Base-by-base conservation (phyloP, 306 rosid genomes). In the Gynostemma pentaphyllum region DNA sequence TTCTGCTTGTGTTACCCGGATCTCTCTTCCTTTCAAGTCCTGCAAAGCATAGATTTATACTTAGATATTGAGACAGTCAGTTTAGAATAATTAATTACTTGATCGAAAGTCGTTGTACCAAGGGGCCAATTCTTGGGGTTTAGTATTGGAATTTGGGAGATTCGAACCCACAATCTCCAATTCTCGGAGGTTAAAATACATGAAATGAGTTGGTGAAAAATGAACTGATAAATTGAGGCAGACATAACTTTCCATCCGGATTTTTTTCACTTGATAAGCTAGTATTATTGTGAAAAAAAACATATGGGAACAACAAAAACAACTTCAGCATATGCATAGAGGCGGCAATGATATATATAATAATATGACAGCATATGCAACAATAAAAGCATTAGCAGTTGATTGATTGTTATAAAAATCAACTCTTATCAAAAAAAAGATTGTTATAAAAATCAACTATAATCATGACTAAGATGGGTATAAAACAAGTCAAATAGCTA, bases 11-110 rank as follows among this genome's bases (percentile, higher is more conserved):
- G 90, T 74, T 19, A 92, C 99, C 3, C 94, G 76, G 7, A 92
- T 81, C 69, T 86, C 7, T 78, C 99, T 86, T 51, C 99, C 99
- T 65, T 80, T 74, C 74, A 92, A 71, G 74, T 92, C 99, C 94
- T 92, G 78, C 72, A 74, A 22, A 45, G 73, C 24, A 64, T 3
- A 68, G 64, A 42, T 24, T 2, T 61, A 23, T 44, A 49, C 18
- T 73, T 79, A 34, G 76, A 30, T 39, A 51, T 64, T 67, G 55
- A 74, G 12, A 39, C 18, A 16, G 54, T 62, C 47, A 24, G 65
- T 28, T 52, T 51, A 14, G 0, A 37, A 22, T 4, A 53, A 55
- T 14, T 16, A 5, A 23, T 18, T 37, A 7, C 48, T 30, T 30
- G 2, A 37, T 56, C 45, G 2, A 32, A 16, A 7, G 54, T 0